A percentile compares a stretch with the other conserved stretches of the same genome.
phyloP scores from a whole-genome alignment of 148 eudicot genomes.

The Rhododendron mucronatum region DNA sequence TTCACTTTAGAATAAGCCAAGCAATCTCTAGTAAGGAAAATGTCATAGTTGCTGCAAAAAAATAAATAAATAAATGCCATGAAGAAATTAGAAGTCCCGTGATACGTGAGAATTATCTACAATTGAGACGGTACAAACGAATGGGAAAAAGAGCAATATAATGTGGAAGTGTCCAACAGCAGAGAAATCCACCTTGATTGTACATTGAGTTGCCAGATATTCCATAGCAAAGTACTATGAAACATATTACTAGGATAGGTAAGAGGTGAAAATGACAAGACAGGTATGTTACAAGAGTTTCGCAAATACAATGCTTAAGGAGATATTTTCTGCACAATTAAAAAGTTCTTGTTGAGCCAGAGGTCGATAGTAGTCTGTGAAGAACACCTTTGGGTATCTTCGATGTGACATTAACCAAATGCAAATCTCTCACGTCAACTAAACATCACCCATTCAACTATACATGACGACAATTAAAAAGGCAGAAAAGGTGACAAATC shows the following conservation, averaged over 20 bases:
- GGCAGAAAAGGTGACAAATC: background rate
- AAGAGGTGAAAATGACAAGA: background rate
- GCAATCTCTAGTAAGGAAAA: slow-evolving; percentile 85
- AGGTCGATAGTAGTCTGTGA: background rate
- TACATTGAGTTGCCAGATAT: no score
- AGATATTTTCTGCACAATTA: background rate
- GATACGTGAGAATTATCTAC: background rate
- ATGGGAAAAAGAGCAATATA: background rate
- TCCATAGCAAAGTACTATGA: background rate
- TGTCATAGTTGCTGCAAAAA: slow-evolving; percentile 80
- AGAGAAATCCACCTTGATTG: background rate
- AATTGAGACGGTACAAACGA: background rate
- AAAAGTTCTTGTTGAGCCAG: background rate
- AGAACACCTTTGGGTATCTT: background rate
- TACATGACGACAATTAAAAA: no score
- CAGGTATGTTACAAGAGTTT: background rate
- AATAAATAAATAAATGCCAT: background rate
- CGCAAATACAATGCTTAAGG: background rate
- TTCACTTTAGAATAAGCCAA: slow-evolving; percentile 83
- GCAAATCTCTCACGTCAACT: background rate
- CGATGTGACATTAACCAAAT: background rate
- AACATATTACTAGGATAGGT: background rate
- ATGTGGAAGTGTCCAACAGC: background rate
- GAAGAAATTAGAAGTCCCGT: background rate
- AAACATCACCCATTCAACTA: background rate